A percentile compares a stretch with the other conserved stretches of the same genome.
Conservation (phyloP, 139 green algal species). For the Parachlorella kessleri region DNA sequence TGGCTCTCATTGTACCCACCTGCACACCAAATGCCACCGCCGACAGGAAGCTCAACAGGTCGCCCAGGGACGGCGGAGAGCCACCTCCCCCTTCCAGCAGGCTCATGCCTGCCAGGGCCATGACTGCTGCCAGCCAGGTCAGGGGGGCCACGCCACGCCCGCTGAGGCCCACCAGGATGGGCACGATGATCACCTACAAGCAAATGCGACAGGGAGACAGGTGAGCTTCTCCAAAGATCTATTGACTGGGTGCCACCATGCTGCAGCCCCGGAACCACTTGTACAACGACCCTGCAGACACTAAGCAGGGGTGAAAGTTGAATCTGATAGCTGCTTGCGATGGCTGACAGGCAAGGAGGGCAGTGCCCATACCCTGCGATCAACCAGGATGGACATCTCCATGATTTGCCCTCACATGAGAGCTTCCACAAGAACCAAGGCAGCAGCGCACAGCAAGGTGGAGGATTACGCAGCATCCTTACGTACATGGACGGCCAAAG, state of each 20-base stretch:
- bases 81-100: slow-evolving; percentile 58
- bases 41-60: slow-evolving; percentile 51
- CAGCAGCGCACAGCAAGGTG: too few species aligned
- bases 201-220: not conserved
- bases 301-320: too few species aligned
- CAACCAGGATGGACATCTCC: too few species aligned
- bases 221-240: not conserved
- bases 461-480: too few species aligned
- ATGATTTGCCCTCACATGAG: too few species aligned
- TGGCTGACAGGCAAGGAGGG: too few species aligned
- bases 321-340: too few species aligned
- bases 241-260: not conserved
- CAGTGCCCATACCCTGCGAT: too few species aligned
- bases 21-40: slow-evolving; percentile 72
- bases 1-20: slow-evolving; percentile 6
- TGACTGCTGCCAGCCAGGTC: slow-evolving; percentile 49
- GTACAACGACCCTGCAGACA: too few species aligned
- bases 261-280: too few species aligned
- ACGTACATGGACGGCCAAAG: too few species aligned
- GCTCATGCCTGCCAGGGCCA: slow-evolving; percentile 55
- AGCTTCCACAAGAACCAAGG: too few species aligned
- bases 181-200: slow-evolving; percentile 62
- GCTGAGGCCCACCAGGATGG: slow-evolving; percentile 58
- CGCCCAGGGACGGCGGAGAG: slow-evolving; percentile 39
- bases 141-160: slow-evolving; percentile 46